Base-by-base conservation (phyloP, 2,329 filamentous ascomycete genomes). In the Neopestalotiopsis clavispora region DNA sequence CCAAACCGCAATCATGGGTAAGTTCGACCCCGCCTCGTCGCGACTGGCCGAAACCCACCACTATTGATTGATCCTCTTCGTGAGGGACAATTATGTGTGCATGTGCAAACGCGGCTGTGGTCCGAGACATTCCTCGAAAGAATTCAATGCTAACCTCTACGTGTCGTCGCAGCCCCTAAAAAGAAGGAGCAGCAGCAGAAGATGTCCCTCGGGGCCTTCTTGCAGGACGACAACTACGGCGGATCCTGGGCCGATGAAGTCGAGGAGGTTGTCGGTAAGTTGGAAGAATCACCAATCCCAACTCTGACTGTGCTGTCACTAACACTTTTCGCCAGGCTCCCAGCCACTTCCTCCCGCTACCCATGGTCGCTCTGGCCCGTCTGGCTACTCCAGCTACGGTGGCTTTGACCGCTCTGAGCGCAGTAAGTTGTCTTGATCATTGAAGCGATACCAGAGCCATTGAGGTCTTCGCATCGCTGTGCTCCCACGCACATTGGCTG, bases 161-260 rank as follows among this genome's bases (percentile, higher is more conserved):
- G 71, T 75, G 67, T 7, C 70, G 71, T 66, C 80, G 70, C 79
- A 97, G 95, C 93, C 89, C 95, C 95, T 75, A 93, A 95, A 83
- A 97, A 97, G 87, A 93, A 94, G 86, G 92, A 97, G 85, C 70
- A 74, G 66, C 88, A 90, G 83, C 92, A 97, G 90, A 99, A 97
- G 89, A 95, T 99, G 93, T 94, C 93, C 87, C 91, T 98, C 80
- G 94, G 94, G 87, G 93, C 94, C 84, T 99, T 99, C 89, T 89
- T 99, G 87, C 88, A 89, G 80, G 94, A 98, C 83, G 89, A 94
- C 83, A 91, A 95, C 98, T 88, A 84, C 73, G 87, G 85, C 75
- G 94, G 95, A 79, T 98, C 96, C 75, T 99, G 96, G 96, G 96
- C 96, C 77, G 97, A 99, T 84, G 96, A 99, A 81, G 97, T 99